Conservation (phyloP, 257 asterid genomes). For the Salvia rosmarinus region DNA sequence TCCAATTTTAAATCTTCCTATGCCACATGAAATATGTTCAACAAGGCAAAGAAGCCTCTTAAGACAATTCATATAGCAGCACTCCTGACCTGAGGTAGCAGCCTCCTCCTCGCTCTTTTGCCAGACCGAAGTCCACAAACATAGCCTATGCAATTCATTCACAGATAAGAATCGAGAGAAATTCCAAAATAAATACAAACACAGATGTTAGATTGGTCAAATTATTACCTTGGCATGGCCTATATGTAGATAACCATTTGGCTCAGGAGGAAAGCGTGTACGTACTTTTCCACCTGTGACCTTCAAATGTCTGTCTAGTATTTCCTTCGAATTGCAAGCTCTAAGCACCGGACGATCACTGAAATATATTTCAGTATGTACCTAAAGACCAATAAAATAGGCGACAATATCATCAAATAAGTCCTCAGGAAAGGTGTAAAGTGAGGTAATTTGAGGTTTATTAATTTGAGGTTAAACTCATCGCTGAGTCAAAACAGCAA, state of each 20-base stretch:
- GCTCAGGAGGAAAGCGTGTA: slow-evolving; percentile 99
- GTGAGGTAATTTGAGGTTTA: neutral
- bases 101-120: slow-evolving; percentile 92
- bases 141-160: slow-evolving; percentile 68
- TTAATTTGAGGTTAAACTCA: too few species aligned
- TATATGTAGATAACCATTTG: slow-evolving; percentile 93
- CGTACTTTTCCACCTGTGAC: slow-evolving; percentile 72
- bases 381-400: slow-evolving; percentile 48
- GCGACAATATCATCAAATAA: neutral
- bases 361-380: slow-evolving; percentile 89
- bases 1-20: neutral
- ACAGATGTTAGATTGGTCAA: slow-evolving; percentile 22
- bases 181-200: slow-evolving; percentile 17
- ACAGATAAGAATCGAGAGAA: slow-evolving; percentile 8
- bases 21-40: neutral
- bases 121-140: slow-evolving; percentile 97
- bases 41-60: neutral
- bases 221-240: slow-evolving; percentile 93
- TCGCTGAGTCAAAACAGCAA: neutral
- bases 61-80: slow-evolving; percentile 18
- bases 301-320: slow-evolving; percentile 81
- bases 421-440: neutral
- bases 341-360: slow-evolving; percentile 86
- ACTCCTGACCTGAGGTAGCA: slow-evolving; percentile 80
- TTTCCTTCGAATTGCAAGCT: slow-evolving; percentile 79